Percentiles rank a stretch among this genome's conserved stretches.
phyloP scores from a whole-genome alignment of 805 yeast species.

The Starmerella powellii region DNA sequence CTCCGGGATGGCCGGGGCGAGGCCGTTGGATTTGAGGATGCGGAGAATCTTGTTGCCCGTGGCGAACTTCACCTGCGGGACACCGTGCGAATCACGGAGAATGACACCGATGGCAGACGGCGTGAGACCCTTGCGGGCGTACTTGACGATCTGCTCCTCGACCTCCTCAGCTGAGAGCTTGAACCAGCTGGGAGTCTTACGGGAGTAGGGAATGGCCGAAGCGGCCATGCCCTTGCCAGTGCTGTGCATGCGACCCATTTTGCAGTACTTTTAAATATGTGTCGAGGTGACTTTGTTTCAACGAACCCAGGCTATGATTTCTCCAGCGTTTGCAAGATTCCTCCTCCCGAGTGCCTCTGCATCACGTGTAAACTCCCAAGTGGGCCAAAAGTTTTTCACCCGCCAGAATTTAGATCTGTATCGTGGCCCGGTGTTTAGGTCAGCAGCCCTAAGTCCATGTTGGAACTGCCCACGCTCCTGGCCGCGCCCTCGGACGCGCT shows the following conservation, averaged over 20 bases:
- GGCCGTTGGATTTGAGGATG: slow-evolving; percentile 98
- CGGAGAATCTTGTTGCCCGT: slow-evolving; percentile 99
- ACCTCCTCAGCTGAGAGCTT: slow-evolving; percentile 89
- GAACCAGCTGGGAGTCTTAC: slow-evolving; percentile 99
- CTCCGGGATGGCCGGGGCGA: slow-evolving; percentile 99
- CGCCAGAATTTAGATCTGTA: too few species aligned
- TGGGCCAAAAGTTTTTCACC: background rate
- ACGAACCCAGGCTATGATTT: background rate
- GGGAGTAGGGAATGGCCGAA: slow-evolving; percentile 98
- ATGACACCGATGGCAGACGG: slow-evolving; percentile 99
- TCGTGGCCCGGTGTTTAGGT: background rate
- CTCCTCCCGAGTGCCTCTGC: slow-evolving; percentile 4
- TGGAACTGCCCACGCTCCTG: too few species aligned
- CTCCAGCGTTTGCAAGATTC: slow-evolving; percentile 2
- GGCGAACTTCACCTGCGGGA: slow-evolving; percentile 90
- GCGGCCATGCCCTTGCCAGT: slow-evolving; percentile 99
- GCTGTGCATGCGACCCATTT: slow-evolving; percentile 99
- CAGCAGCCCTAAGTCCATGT: background rate
- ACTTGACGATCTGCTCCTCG: slow-evolving; percentile 96
- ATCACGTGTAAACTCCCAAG: slow-evolving; percentile 9
- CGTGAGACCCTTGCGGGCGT: slow-evolving; percentile 99
- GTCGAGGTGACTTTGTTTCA: slow-evolving; percentile 17
- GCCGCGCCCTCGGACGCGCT: too few species aligned
- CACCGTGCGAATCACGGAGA: slow-evolving; percentile 99
- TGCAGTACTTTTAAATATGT: slow-evolving; percentile 31